These are phyloP conservation scores for Chloropicon primus DNA, from an alignment of 139 green algal species.

Conservation along the genomic window DNA sequence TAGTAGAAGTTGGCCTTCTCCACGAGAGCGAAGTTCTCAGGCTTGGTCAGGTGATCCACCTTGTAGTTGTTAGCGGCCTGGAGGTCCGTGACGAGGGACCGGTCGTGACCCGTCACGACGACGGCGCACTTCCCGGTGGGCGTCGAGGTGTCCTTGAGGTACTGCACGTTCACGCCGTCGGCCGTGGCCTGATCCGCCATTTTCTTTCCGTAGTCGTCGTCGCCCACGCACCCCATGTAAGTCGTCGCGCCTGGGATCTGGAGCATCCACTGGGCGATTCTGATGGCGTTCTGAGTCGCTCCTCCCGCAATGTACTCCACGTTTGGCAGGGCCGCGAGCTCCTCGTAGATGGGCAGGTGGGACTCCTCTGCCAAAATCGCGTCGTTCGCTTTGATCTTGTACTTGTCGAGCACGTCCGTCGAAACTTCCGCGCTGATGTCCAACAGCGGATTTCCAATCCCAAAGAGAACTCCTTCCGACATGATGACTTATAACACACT, in stretches of 20 bases:
- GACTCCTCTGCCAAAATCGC: conserved; percentile 97
- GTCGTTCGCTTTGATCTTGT: conserved; percentile 83
- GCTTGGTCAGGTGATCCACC: conserved; percentile 48
- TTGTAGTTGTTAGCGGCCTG: conserved; percentile 98
- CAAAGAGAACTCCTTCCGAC: conserved; percentile 42
- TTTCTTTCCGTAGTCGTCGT: conserved; percentile 76
- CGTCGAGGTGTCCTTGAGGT: conserved; percentile 66
- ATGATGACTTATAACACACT: not conserved
- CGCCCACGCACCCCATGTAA: conserved; percentile 94
- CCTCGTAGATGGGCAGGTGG: conserved; percentile 87
- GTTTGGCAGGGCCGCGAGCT: conserved; percentile 53
- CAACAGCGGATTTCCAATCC: conserved; percentile 93
- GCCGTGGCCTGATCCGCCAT: conserved; percentile 54
- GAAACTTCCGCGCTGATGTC: conserved; percentile 79
- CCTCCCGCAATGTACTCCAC: conserved; percentile 96
- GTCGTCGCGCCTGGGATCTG: conserved; percentile 51
- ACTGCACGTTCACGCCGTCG: conserved; percentile 70
- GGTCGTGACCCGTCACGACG: conserved; percentile 73
- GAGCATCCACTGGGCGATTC: conserved; percentile 97
- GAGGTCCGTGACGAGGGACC: conserved; percentile 90
- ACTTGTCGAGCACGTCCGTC: conserved; percentile 74
- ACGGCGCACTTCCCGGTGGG: conserved; percentile 90
- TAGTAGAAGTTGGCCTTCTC: conserved; percentile 81
- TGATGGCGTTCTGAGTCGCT: conserved; percentile 92
- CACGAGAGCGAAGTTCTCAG: conserved; percentile 70